Evolutionary conservation across 441 rosid species (phyloP), one percentile per base, ranked within the genome.

Genomic region (Corymbia calophylla): DNA sequence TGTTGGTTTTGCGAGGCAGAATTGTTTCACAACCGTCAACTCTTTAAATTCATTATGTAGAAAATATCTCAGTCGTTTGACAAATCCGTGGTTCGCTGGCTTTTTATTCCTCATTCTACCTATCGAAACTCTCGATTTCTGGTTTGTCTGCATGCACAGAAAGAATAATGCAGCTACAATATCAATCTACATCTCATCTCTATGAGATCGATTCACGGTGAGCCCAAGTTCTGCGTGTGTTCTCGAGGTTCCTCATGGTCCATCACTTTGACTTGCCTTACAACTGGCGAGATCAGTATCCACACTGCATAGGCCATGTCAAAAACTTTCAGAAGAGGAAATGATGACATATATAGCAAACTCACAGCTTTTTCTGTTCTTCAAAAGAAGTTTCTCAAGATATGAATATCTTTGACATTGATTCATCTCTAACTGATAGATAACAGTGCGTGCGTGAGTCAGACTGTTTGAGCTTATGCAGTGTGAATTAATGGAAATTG

Each of bases 251-350:
- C 95, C 87, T 93, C 93, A 29, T 91, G 90, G 91, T 91, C 89
- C 91, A 54, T 88, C 62, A 94, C 96, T 92, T 93, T 93, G 25
- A 94, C 91, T 90, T 93, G 94, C 92, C 95, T 96, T 89, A 94
- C 93, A 47, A 90, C 91, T 17, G 97, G 99, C 47, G 94, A 93
- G 88, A 97, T 94, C 96, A 97, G 88, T 90, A 93, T 95, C 99
- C 99, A 96, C 77, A 95, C 99, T 97, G 94, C 93, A 92, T 47
- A 84, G 86, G 31, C 68, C 84, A 89, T 39, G 51, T 56, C 2
- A 25, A 62, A 6, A 9, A 25, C 60, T 35, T 85, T 55, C 12
- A 39, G 35, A 7, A 13, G 51, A 27, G 39, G 62, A 62, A 12
- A 18, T 11, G 27, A 27, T 18, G 23, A 54, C 81, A 6, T 77